Conservation (phyloP, 345 rosid species). For the Syzygium oleosum region DNA sequence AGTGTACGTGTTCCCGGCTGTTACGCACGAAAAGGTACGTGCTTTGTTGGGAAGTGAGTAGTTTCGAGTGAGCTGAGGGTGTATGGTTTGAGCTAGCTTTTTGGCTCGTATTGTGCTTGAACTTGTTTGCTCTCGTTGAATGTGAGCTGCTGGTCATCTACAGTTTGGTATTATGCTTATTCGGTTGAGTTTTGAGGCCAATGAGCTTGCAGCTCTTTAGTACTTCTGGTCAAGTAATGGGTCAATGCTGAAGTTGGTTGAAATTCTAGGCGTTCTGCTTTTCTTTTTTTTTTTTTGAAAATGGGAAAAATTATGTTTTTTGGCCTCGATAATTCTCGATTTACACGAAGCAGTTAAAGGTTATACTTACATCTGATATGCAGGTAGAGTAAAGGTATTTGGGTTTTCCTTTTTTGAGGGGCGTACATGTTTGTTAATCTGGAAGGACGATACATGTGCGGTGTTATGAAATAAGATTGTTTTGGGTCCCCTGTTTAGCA, state of each 20-base stretch:
- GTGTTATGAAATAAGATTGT: background rate
- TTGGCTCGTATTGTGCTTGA: background rate
- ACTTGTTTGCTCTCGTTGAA: background rate
- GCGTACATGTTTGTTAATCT: background rate
- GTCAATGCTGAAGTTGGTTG: background rate
- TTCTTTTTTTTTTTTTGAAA: background rate
- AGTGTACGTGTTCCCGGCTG: conserved; percentile 64
- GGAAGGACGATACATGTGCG: background rate
- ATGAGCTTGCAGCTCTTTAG: background rate
- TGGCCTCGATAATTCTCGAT: background rate
- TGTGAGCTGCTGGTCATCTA: background rate
- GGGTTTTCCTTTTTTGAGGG: background rate
- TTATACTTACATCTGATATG: background rate
- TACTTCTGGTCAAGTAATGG: background rate
- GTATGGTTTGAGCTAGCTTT: background rate
- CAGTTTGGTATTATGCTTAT: background rate
- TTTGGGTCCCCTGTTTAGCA: background rate
- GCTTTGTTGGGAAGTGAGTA: background rate
- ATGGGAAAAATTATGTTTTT: background rate
- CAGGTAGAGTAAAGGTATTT: background rate
- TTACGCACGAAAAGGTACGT: conserved; percentile 49
- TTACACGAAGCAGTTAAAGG: background rate
- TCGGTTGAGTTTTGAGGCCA: background rate
- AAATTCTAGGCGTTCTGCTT: background rate
- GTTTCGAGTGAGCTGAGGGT: background rate